Conservation (phyloP, 2,329 filamentous ascomycete genomes). For the Epichloe uncinata region DNA sequence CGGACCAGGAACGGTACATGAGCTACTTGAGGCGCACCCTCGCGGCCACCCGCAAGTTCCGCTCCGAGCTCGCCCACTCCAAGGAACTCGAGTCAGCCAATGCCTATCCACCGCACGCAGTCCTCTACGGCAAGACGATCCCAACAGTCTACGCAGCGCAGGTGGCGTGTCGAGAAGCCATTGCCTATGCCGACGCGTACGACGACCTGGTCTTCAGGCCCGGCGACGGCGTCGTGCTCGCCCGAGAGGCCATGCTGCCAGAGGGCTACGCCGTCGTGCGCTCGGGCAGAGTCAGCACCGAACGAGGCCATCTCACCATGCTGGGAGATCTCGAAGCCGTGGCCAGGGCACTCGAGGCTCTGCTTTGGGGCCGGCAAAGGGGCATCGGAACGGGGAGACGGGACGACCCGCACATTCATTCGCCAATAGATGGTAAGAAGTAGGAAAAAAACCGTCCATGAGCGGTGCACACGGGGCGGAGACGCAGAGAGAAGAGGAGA, state of each 20-base stretch:
- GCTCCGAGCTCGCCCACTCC: conserved; percentile 54
- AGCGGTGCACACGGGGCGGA: background rate
- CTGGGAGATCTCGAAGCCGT: conserved; percentile 75
- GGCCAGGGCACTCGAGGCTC: conserved; percentile 56
- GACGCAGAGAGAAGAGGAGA: background rate
- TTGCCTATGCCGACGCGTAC: conserved; percentile 64
- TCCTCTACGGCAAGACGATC: conserved; percentile 77
- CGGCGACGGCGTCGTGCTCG: conserved; percentile 81
- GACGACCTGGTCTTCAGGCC: conserved; percentile 77
- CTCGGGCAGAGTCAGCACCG: conserved; percentile 63
- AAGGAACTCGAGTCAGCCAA: conserved; percentile 50
- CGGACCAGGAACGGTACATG: conserved; percentile 23
- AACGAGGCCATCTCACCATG: conserved; percentile 77
- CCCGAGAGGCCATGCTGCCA: conserved; percentile 74
- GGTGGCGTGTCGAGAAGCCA: conserved; percentile 59
- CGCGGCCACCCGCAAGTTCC: conserved; percentile 58
- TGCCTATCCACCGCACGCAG: conserved; percentile 64
- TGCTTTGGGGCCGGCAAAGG: conserved; percentile 52
- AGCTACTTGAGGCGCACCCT: conserved; percentile 67
- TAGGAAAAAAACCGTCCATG: too few species aligned
- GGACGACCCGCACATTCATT: background rate
- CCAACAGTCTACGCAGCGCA: conserved; percentile 76
- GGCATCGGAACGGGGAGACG: conserved; percentile 53
- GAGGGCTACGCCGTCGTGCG: conserved; percentile 61
- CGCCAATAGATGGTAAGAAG: too few species aligned